A percentile compares a stretch with the other conserved stretches of the same genome.
Conservation (phyloP, 139 green algal genomes). For the Closterium sp. region DNA sequence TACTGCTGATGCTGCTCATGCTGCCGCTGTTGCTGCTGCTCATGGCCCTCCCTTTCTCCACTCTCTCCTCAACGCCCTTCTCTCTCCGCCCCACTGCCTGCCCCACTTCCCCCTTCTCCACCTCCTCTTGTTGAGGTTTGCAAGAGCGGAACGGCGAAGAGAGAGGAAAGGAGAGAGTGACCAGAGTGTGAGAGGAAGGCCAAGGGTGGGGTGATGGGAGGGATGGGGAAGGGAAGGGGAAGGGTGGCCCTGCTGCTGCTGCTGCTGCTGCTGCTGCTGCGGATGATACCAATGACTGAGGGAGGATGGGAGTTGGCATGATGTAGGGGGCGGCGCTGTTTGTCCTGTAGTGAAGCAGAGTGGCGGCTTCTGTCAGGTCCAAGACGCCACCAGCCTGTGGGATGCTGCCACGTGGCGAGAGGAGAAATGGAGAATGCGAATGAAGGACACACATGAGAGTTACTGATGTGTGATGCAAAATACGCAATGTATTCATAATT, state of each 20-base stretch:
- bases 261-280: too few species aligned
- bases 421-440: neutral
- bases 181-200: neutral
- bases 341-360: neutral
- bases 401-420: neutral
- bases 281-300: neutral
- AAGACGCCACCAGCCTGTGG: neutral
- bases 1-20: neutral
- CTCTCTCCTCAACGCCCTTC: neutral
- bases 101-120: neutral
- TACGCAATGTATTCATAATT: too few species aligned
- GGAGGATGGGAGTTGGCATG: neutral
- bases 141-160: slow-evolving; percentile 37
- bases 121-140: neutral
- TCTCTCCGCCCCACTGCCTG: neutral
- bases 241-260: neutral
- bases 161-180: neutral
- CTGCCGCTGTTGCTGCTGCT: neutral
- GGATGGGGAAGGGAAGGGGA: neutral
- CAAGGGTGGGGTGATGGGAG: neutral
- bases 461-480: too few species aligned
- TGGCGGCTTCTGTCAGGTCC: neutral
- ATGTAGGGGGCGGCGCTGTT: neutral
- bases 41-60: neutral
- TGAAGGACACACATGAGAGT: too few species aligned